These are phyloP conservation scores for Lactarius akahatsu DNA, from an alignment of 768 basidiomycete genomes.

Conservation along the genomic window DNA sequence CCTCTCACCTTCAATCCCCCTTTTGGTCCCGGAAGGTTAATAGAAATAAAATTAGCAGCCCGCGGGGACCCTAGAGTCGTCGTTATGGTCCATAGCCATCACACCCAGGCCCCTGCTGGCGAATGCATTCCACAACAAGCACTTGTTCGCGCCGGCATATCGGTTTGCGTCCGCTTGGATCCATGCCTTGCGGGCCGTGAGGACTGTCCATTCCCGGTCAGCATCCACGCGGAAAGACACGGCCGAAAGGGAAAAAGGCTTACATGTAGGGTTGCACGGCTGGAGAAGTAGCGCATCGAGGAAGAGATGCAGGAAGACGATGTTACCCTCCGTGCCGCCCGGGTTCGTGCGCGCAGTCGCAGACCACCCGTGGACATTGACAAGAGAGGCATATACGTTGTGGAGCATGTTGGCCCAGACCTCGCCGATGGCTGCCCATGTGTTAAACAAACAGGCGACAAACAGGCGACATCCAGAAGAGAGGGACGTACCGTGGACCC, in stretches of 20 bases:
- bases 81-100: slow-evolving; percentile 37
- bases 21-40: neutral
- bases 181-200: slow-evolving; percentile 49
- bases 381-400: too few relatives aligned
- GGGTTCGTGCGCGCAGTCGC: too few relatives aligned
- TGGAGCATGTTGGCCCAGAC: too few relatives aligned
- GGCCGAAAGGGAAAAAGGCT: slow-evolving; percentile 29
- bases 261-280: slow-evolving; percentile 50
- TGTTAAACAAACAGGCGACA: too few relatives aligned
- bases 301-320: too few relatives aligned
- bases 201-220: slow-evolving; percentile 35
- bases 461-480: neutral
- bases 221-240: neutral
- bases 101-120: slow-evolving; percentile 52
- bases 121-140: slow-evolving; percentile 47
- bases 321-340: too few relatives aligned
- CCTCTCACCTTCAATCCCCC: too few relatives aligned
- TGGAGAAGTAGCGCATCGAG: too few relatives aligned
- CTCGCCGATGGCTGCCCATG: slow-evolving; percentile 50
- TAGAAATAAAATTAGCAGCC: slow-evolving; percentile 31
- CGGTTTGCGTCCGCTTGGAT: slow-evolving; percentile 52
- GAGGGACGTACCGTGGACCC: slow-evolving; percentile 46
- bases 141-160: slow-evolving; percentile 47
- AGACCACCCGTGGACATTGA: too few relatives aligned
- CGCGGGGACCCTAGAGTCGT: slow-evolving; percentile 36